Evolutionary conservation across 2,329 filamentous ascomycete species (phyloP), one percentile per base, ranked within the genome.

Genomic region (Lachnellula subtilissima): DNA sequence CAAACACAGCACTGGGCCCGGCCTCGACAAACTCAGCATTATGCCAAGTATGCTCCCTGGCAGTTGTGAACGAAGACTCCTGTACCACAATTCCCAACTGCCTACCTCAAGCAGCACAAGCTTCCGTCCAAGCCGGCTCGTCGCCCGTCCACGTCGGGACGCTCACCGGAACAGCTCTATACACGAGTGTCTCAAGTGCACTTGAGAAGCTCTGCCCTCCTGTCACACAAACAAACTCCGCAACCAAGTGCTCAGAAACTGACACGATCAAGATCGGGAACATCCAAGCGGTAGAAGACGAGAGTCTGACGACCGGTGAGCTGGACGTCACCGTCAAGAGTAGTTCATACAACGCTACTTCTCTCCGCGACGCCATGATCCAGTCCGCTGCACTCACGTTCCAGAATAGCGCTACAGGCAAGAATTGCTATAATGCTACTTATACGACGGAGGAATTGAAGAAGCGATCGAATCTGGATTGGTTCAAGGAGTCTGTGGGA

Each of bases 141-240:
- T 32, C 55, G 39, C 50, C 50, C n/a, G 55, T 57, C 12, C 23
- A 53, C 28, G 55, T 57, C 22, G 55, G 55, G 15, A 50, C 45
- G 7, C 35, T 57, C n/a, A 57, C 55, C 8, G 55, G 50, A 7
- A 42, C 39, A 17, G 55, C 51, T 4, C 55, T 57, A 22, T 57
- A 57, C 47, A 53, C 55, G 50, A 35, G 50, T 5, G 51, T 57
- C 28, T 57, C 55, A n/a, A 32, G 36, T n/a, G 55, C 50, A 17
- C 55, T 57, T 17, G 45, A 56, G 45, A 15, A 22, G 32, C 45
- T 56, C 19, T 56, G 54, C 42, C 54, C 54, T 19, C 32, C 49
- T 14, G 54, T 56, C 45, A 56, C 54, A 45, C 54, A 56, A 28
- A 56, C 54, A 42, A 56, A 49, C 14, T 36, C 49, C 17, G 35